Evolutionary conservation across 371 early-diverging fungal genomes (phyloP).

Genomic region (Mortierella sp.): DNA sequence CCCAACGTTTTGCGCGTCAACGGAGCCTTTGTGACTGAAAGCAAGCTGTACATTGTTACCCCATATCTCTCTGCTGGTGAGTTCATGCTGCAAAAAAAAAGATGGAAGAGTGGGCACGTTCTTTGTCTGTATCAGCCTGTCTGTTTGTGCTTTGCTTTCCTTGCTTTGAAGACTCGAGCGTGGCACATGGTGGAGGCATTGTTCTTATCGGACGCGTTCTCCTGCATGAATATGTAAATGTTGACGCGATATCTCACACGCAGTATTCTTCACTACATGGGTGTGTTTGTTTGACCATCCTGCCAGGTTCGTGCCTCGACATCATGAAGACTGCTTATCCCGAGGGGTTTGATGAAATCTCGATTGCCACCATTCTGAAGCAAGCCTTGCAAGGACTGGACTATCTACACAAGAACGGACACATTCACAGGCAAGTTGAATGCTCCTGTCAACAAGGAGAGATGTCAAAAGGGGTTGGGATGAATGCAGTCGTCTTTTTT

Average conservation of each 20-base stretch:
- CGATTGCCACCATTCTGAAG: conserved; percentile 87
- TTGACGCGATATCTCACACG: conserved; percentile 3
- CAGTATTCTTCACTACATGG: background rate
- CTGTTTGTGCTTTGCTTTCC: background rate
- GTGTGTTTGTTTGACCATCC: background rate
- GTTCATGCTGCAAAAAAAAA: background rate
- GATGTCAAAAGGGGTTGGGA: background rate
- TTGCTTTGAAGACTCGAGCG: conserved; percentile 7
- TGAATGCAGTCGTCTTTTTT: background rate
- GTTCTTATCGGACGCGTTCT: conserved; percentile 1
- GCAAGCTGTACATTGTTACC: conserved; percentile 87
- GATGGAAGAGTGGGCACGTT: background rate
- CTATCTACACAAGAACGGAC: conserved; percentile 90
- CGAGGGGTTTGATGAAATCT: conserved; percentile 87
- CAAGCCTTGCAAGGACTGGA: conserved; percentile 88
- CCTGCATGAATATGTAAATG: conserved; percentile 14
- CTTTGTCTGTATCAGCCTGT: background rate
- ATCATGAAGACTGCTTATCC: conserved; percentile 89
- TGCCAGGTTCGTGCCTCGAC: conserved; percentile 83
- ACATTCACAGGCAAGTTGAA: conserved; percentile 78
- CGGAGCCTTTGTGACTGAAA: conserved; percentile 86
- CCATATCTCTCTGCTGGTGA: conserved; percentile 85
- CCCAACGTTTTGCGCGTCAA: conserved; percentile 87
- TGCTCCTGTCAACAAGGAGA: background rate
- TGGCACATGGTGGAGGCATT: conserved; percentile 9